These are phyloP conservation scores for Paraconiothyrium sp. DNA, from an alignment of 2,329 filamentous ascomycete species.

Conservation along the genomic window DNA sequence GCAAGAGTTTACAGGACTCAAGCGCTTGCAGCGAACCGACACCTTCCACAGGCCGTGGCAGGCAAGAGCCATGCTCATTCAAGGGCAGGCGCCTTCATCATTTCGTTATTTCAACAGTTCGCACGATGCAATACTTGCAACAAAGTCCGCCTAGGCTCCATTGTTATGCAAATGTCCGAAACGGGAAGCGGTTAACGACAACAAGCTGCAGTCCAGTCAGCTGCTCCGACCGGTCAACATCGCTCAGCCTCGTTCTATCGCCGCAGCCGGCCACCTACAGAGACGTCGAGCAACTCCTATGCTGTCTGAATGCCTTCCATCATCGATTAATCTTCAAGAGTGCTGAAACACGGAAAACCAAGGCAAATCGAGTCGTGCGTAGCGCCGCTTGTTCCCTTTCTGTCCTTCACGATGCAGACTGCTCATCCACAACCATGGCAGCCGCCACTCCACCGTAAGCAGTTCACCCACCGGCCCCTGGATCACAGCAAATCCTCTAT, in stretches of 20 bases:
- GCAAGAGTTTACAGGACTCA: too few relatives aligned
- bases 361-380: background rate
- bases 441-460: too few relatives aligned
- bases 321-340: background rate
- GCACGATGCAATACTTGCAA: too few relatives aligned
- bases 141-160: too few relatives aligned
- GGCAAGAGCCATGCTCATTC: too few relatives aligned
- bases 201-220: background rate
- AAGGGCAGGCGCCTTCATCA: too few relatives aligned
- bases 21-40: too few relatives aligned
- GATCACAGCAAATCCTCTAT: conserved; percentile 8
- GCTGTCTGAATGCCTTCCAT: background rate
- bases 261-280: background rate
- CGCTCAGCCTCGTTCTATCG: background rate
- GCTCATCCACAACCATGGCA: background rate
- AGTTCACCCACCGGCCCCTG: background rate
- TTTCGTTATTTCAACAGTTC: too few relatives aligned
- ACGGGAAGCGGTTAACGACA: background rate
- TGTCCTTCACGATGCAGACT: background rate
- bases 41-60: too few relatives aligned
- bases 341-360: background rate
- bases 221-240: background rate
- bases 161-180: background rate
- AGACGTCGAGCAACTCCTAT: background rate
- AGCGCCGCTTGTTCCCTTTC: background rate